Base-by-base conservation (phyloP, 805 yeast genomes). In the Wickerhamomyces alni region DNA sequence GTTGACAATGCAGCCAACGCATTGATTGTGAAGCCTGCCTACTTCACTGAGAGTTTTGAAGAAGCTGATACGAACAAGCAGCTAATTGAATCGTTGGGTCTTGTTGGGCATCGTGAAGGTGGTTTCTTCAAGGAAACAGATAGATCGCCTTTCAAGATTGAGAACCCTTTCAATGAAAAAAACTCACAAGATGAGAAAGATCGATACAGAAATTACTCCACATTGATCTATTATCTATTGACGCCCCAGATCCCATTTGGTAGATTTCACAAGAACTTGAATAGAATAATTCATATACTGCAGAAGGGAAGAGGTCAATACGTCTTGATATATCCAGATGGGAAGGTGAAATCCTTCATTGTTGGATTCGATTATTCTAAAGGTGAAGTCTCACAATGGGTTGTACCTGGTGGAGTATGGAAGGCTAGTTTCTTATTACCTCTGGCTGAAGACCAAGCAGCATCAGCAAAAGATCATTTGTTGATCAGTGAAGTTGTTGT, bases 51-150 rank as follows among this genome's bases (percentile, higher is more conserved):
- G 19, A 7, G 25, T 18, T 45, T 44, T 24, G 33, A 33, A n/a
- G 35, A 33, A 13, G 44, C 62, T 2, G 41, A 42, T 9, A 25
- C 32, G 4, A 52, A 69, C 16, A 45, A 50, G 18, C 45, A 53
- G n/a, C 44, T 72, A 16, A 68, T 70, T 33, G 44, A 58, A 10
- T 55, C 61, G 9, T 57, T 69, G 35, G 45, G 58, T 5, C 51
- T 74, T 17, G 50, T 59, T 8, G 64, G 65, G 17, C 81, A 76
- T 52, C 69, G 63, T 38, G 81, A 75, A 54, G 81, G 80, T 36
- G 82, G 81, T 0, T 76, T 68, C 48, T 76, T 68, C 51, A 72
- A 63, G 36, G 80, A 76, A 45, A 76, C 82, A 1, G 80, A 75
- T 46, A 64, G 78, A 41, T 67, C 77, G 8, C 70, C 72, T 2